Base-by-base conservation (phyloP, 2,329 filamentous ascomycete species). In the Colletotrichum sp. region DNA sequence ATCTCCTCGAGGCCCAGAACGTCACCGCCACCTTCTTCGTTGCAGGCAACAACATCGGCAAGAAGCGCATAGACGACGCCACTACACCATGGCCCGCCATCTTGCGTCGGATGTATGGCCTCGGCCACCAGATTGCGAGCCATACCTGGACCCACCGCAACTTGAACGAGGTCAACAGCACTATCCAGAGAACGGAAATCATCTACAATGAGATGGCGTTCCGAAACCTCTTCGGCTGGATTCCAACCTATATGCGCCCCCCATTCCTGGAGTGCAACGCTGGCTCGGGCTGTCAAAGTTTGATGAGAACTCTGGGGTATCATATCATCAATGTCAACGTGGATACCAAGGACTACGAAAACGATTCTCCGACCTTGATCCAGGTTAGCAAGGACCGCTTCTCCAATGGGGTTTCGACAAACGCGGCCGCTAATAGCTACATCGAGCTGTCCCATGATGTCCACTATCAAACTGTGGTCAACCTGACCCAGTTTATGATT, bases 291-390 rank as follows among this genome's bases (percentile, higher is more conserved):
- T 76, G 75, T 43, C 74, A 70, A 31, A 58, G 16, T 15, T 69
- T 76, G 47, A 66, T 76, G 18, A 61, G 55, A n/a, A 85, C 29
- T 16, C 79, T 90, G 31, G 88, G 87, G 34, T 91, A 91, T 80
- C 89, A 91, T 77, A 80, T 90, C 75, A 83, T 88, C 73, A 88
- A 88, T 77, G 89, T 88, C 76, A 87, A 91, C 77, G 80, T 92
- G 13, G 90, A 92, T 78, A 92, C 90, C n/a, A 88, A 91, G 75
- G 90, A 92, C 81, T 92, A 90, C 78, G 83, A 89, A 77, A 87
- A 90, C 76, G 84, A 87, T 70, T 82, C 82, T 8, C 84, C 88
- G 1, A 80, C 86, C 62, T 78, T 82, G 72, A 86, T 88, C 66
- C 81, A 86, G 73, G 82, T 81, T 61, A 81, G 86, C 57, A 86